Evolutionary conservation across 768 basidiomycete genomes (phyloP).

Genomic region (Pseudohyphozyma bogoriensis): DNA sequence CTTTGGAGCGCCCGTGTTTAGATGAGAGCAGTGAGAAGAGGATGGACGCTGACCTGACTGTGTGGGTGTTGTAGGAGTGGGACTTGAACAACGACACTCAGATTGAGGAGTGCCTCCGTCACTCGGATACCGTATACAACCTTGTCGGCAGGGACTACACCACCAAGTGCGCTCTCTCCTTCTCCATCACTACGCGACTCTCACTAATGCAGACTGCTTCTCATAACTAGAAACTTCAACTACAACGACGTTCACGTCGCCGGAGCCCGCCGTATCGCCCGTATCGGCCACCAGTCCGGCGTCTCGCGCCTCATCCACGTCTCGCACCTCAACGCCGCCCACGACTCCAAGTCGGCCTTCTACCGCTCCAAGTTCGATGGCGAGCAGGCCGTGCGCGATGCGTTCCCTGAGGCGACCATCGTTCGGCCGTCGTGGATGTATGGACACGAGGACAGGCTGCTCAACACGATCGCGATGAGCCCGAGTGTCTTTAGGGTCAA

Average conservation of each 20-base stretch:
- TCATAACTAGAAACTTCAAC: conserved; percentile 68
- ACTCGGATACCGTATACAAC: conserved; percentile 95
- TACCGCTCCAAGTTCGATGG: conserved; percentile 85
- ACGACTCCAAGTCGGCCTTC: conserved; percentile 65
- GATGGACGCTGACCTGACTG: not conserved
- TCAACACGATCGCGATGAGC: conserved; percentile 88
- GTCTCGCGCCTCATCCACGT: conserved; percentile 83
- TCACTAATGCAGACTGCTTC: not conserved
- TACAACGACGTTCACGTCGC: conserved; percentile 68
- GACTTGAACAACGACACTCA: conserved; percentile 80
- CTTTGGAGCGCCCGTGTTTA: not conserved
- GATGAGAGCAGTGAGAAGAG: not conserved
- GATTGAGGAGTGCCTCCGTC: conserved; percentile 83
- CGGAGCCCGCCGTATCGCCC: conserved; percentile 78
- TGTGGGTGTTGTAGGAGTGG: conserved; percentile 64
- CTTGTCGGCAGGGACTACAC: conserved; percentile 86
- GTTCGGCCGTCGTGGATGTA: conserved; percentile 75
- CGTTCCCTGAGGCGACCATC: conserved; percentile 77
- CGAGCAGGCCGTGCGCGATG: conserved; percentile 72
- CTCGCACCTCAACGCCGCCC: conserved; percentile 84
- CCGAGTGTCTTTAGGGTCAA: conserved; percentile 93
- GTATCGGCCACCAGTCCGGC: conserved; percentile 61
- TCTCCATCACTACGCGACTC: not conserved
- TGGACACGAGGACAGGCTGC: conserved; percentile 88
- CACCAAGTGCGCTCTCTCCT: conserved; percentile 58